phyloP scores from a whole-genome alignment of 73 alveolate species.

The Chromera velia region DNA sequence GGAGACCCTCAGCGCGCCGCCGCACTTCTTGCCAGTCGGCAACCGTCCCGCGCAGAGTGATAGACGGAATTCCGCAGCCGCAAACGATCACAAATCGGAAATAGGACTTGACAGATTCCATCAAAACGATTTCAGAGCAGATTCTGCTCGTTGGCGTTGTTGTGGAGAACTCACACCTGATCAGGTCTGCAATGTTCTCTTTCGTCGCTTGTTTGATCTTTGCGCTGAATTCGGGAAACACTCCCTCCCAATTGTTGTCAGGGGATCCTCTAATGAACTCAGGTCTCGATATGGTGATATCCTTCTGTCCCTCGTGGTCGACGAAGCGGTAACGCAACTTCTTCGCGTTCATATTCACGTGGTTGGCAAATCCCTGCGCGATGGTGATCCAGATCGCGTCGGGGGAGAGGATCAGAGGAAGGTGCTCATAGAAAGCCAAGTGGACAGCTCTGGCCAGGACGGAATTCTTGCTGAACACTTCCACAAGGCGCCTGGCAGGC shows the following conservation, averaged over 20 bases:
- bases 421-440: constrained; percentile 2
- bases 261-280: background rate
- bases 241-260: background rate
- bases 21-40: background rate
- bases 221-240: constrained; percentile 1
- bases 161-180: constrained; percentile 1
- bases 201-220: background rate
- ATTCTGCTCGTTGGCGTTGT: background rate
- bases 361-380: constrained; percentile 1
- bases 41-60: background rate
- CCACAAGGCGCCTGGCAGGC: too few species aligned
- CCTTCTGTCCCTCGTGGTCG: constrained; percentile 1
- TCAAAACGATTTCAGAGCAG: constrained; percentile 1
- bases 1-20: background rate
- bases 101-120: constrained; percentile 1
- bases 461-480: too few species aligned
- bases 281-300: background rate
- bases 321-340: background rate
- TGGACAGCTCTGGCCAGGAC: background rate
- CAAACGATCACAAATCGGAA: background rate
- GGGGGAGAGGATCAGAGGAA: background rate
- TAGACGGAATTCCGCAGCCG: constrained; percentile 3
- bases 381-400: constrained; percentile 8
- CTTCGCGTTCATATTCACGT: background rate
- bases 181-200: background rate